Conservation (phyloP, 331 rosid genomes). For the Rosa hybrid region DNA sequence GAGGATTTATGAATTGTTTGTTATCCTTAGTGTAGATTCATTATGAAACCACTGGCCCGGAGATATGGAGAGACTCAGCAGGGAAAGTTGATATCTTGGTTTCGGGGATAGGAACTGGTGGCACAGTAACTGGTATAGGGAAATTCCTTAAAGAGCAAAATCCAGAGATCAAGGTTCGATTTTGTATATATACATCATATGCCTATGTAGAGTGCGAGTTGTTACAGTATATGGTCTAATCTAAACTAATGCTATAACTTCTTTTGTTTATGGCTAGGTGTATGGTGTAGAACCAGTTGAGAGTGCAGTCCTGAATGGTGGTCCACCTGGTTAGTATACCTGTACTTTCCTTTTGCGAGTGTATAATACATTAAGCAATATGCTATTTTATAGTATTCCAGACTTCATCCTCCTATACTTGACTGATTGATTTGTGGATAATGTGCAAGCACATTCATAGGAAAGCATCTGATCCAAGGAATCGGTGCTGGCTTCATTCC, state of each 20-base stretch:
- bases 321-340: conserved; percentile 51
- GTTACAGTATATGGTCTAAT: too few species aligned
- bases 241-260: not conserved
- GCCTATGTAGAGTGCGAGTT: too few species aligned
- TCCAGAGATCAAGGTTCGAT: conserved; percentile 65
- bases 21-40: conserved; percentile 53
- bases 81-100: conserved; percentile 71
- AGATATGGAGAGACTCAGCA: conserved; percentile 84
- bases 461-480: conserved; percentile 77
- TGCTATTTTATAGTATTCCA: not conserved
- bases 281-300: conserved; percentile 84
- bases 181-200: conserved; percentile 6
- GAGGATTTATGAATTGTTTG: not conserved
- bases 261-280: conserved; percentile 36
- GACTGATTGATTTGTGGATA: not conserved
- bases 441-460: conserved; percentile 38
- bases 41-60: conserved; percentile 89
- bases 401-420: not conserved
- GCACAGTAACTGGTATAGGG: conserved; percentile 72
- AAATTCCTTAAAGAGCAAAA: conserved; percentile 72
- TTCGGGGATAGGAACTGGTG: conserved; percentile 89
- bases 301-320: conserved; percentile 83
- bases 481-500: conserved; percentile 70
- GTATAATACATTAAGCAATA: not conserved
- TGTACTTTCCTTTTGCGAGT: not conserved